Conservation (phyloP, 1,284 basidiomycete genomes). For the Marasmius tenuissimus region DNA sequence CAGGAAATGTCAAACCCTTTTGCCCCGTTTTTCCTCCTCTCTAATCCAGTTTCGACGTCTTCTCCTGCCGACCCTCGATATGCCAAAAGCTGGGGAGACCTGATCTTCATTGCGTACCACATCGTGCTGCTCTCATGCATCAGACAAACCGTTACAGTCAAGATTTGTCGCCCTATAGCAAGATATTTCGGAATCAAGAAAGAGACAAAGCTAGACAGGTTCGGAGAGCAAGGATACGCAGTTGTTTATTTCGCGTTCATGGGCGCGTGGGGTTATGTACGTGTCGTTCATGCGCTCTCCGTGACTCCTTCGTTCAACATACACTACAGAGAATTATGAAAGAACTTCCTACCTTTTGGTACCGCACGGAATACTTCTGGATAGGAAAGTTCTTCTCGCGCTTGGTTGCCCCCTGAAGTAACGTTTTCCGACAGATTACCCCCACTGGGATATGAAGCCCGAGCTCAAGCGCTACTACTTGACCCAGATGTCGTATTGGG, state of each 20-base stretch:
- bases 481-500: slow-evolving; percentile 89
- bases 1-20: slow-evolving; percentile 71
- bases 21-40: slow-evolving; percentile 73
- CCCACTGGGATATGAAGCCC: slow-evolving; percentile 86
- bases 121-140: slow-evolving; percentile 92
- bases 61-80: slow-evolving; percentile 61
- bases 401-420: neutral
- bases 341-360: slow-evolving; percentile 89
- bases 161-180: slow-evolving; percentile 73
- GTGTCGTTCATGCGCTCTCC: slow-evolving; percentile 29
- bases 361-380: slow-evolving; percentile 82
- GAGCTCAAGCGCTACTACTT: slow-evolving; percentile 93
- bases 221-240: slow-evolving; percentile 91
- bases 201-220: slow-evolving; percentile 73
- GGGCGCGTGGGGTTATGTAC: slow-evolving; percentile 76
- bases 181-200: slow-evolving; percentile 68
- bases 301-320: neutral
- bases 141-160: slow-evolving; percentile 77
- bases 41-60: slow-evolving; percentile 62
- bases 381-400: slow-evolving; percentile 45
- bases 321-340: slow-evolving; percentile 76
- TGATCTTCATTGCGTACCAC: slow-evolving; percentile 85
- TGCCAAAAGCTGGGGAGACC: slow-evolving; percentile 77
- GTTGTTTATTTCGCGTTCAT: slow-evolving; percentile 77
- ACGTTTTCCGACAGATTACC: slow-evolving; percentile 59